A percentile compares a stretch with the other conserved stretches of the same genome.
phyloP scores from a whole-genome alignment of 148 eudicot genomes.

The Fallopia convolvulus region DNA sequence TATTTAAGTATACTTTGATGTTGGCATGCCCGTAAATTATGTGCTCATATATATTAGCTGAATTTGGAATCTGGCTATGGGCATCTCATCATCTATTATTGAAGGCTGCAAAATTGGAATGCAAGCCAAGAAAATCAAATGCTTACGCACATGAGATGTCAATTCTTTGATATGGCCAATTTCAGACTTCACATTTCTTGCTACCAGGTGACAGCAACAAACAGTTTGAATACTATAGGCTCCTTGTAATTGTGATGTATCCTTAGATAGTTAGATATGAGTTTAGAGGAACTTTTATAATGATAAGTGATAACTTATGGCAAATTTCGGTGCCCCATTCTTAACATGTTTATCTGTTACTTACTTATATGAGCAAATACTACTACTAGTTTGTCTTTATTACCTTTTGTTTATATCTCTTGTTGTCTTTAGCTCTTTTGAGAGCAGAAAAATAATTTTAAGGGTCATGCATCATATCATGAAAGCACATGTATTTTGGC shows the following conservation, averaged over 20 bases:
- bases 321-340: not conserved
- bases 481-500: constrained; percentile 2
- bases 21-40: too few species aligned
- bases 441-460: too few species aligned
- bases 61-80: not conserved
- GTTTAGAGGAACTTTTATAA: not conserved
- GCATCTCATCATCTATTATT: not conserved
- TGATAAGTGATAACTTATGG: not conserved
- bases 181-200: too few species aligned
- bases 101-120: not conserved
- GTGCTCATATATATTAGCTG: not conserved
- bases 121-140: too few species aligned
- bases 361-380: not conserved
- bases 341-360: not conserved
- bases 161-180: too few species aligned
- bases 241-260: too few species aligned
- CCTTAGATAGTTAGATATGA: too few species aligned
- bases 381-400: not conserved
- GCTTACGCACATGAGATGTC: too few species aligned
- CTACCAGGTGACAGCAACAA: too few species aligned
- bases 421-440: not conserved
- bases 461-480: not conserved
- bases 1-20: too few species aligned
- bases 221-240: too few species aligned
- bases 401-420: not conserved